A percentile compares a stretch with the other conserved stretches of the same genome.
These are phyloP conservation scores for Calonectria leucothoes DNA, from an alignment of 2,329 filamentous ascomycete genomes.

Conservation along the genomic window DNA sequence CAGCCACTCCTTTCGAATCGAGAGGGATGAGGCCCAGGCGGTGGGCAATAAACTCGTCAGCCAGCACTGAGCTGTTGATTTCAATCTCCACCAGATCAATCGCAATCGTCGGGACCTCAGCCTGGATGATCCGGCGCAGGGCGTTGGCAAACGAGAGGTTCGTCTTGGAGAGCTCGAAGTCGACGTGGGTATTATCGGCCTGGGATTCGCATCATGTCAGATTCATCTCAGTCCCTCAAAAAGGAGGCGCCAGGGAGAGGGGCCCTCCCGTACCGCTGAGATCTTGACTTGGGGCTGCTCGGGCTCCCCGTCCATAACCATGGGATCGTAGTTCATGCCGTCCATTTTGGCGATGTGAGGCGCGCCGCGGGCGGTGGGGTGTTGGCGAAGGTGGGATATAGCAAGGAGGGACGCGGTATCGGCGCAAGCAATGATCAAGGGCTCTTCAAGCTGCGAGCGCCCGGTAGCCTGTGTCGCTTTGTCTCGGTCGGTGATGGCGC, in stretches of 20 bases:
- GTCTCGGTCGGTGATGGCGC: slow-evolving; percentile 1
- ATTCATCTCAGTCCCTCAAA: slow-evolving; percentile 28
- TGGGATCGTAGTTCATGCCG: slow-evolving; percentile 70
- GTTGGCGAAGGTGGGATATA: slow-evolving; percentile 10
- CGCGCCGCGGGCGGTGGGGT: slow-evolving; percentile 18
- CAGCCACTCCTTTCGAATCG: slow-evolving; percentile 83
- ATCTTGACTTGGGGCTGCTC: slow-evolving; percentile 70
- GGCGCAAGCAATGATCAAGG: background rate
- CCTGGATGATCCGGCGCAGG: slow-evolving; percentile 88
- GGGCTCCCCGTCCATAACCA: slow-evolving; percentile 69
- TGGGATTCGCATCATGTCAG: slow-evolving; percentile 52
- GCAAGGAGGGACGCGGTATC: slow-evolving; percentile 8
- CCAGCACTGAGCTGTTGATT: slow-evolving; percentile 92
- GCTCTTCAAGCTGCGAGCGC: background rate
- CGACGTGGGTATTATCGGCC: slow-evolving; percentile 84
- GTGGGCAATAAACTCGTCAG: slow-evolving; percentile 96
- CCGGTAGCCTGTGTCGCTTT: background rate
- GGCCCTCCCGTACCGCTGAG: slow-evolving; percentile 62
- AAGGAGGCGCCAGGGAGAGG: slow-evolving; percentile 8
- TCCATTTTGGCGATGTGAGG: slow-evolving; percentile 47
- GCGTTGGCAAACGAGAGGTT: slow-evolving; percentile 95
- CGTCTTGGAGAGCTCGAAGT: slow-evolving; percentile 91
- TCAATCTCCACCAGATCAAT: slow-evolving; percentile 96
- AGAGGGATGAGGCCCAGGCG: slow-evolving; percentile 91
- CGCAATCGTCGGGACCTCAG: slow-evolving; percentile 93